These are phyloP conservation scores for Neurospora pannonica DNA, from an alignment of 495 filamentous ascomycete genomes.

Conservation along the genomic window DNA sequence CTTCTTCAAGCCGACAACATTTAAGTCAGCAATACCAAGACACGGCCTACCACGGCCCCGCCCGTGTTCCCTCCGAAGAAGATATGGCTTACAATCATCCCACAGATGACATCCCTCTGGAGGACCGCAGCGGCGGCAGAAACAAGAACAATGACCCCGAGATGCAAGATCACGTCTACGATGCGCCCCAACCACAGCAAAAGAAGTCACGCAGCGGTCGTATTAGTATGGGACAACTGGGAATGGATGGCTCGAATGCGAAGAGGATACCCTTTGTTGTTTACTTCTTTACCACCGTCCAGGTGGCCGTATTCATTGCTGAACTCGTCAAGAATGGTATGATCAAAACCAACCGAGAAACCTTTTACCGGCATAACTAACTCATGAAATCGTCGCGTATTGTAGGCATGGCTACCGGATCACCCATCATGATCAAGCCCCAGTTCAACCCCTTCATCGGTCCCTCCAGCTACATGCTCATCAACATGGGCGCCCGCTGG, in stretches of 20 bases:
- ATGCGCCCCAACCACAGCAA: conserved; percentile 19
- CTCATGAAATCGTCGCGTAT: neutral
- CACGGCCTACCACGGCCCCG: conserved; percentile 46
- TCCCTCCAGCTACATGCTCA: conserved; percentile 77
- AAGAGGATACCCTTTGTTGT: conserved; percentile 71
- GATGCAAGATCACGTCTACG: conserved; percentile 43
- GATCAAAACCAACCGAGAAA: conserved; percentile 14
- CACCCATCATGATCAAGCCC: conserved; percentile 78
- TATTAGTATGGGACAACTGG: conserved; percentile 38
- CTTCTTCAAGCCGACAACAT: conserved; percentile 29
- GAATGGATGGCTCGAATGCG: conserved; percentile 36
- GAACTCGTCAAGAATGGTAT: conserved; percentile 77
- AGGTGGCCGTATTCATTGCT: conserved; percentile 81
- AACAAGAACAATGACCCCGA: conserved; percentile 26
- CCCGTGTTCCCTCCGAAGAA: conserved; percentile 28
- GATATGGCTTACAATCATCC: conserved; percentile 28
- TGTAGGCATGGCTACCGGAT: conserved; percentile 50
- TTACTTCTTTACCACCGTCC: conserved; percentile 66
- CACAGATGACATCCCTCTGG: conserved; percentile 60
- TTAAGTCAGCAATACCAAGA: conserved; percentile 41
- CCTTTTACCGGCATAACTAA: neutral
- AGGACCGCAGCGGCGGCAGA: conserved; percentile 30
- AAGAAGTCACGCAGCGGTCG: conserved; percentile 19
- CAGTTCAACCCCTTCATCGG: conserved; percentile 95
- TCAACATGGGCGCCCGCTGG: conserved; percentile 93